Evolutionary conservation across 2,329 filamentous ascomycete genomes (phyloP).

Genomic region (Cercospora zeina): DNA sequence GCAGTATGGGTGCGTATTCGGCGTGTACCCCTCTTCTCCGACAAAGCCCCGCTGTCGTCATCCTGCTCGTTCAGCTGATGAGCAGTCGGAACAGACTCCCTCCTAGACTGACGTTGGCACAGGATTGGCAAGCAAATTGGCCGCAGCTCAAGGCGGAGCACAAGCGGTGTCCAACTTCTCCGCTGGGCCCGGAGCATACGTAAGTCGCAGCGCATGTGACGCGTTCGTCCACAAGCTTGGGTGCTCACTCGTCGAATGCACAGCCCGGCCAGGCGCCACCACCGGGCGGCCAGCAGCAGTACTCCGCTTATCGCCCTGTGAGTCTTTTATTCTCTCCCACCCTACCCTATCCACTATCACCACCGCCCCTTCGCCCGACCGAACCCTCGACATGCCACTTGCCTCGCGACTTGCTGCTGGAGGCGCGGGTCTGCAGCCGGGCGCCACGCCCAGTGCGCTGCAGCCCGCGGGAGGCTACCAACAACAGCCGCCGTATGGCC

Average conservation of each 20-base stretch:
- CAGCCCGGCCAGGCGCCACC: constrained; percentile 36
- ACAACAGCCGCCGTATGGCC: constrained; percentile 26
- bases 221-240: constrained; percentile 23
- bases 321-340: constrained; percentile 23
- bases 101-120: constrained; percentile 12
- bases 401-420: constrained; percentile 36
- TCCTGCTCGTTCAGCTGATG: constrained; percentile 8
- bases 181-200: constrained; percentile 49
- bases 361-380: background rate
- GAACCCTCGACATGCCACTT: constrained; percentile 33
- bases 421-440: constrained; percentile 25
- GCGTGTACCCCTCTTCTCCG: background rate
- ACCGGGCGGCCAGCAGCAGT: constrained; percentile 54
- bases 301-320: constrained; percentile 43
- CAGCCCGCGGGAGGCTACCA: constrained; percentile 39
- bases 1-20: constrained; percentile 2
- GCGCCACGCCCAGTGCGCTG: constrained; percentile 47
- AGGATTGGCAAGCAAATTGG: constrained; percentile 52
- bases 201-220: constrained; percentile 44
- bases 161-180: constrained; percentile 33
- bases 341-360: constrained; percentile 15
- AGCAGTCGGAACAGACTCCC: too few relatives aligned
- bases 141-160: constrained; percentile 44
- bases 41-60: constrained; percentile 11
- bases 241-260: constrained; percentile 25